These are phyloP conservation scores for Pichia sp. DNA, from an alignment of 1,139 yeast species.

Conservation along the genomic window DNA sequence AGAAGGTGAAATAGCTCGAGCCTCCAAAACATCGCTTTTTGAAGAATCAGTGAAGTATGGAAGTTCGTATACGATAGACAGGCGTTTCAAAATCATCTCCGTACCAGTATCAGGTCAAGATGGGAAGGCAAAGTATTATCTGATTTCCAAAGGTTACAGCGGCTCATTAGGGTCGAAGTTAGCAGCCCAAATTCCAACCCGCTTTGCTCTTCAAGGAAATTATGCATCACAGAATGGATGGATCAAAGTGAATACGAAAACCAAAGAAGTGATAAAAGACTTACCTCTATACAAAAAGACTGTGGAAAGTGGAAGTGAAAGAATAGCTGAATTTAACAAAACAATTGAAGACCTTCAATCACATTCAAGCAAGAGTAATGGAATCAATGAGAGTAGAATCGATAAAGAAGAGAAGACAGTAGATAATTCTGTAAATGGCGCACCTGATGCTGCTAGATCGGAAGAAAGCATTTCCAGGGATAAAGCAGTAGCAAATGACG, in stretches of 20 bases:
- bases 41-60: conserved; percentile 20
- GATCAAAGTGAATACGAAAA: conserved; percentile 3
- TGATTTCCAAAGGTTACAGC: conserved; percentile 8
- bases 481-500: not conserved
- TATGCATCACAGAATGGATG: conserved; percentile 7
- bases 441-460: not conserved
- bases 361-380: not conserved
- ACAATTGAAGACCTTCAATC: not conserved
- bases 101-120: not conserved
- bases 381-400: not conserved
- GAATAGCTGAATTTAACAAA: not conserved
- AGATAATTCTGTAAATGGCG: not conserved
- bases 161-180: conserved; percentile 3
- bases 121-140: not conserved
- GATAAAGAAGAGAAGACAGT: not conserved
- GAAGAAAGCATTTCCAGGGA: not conserved
- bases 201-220: not conserved
- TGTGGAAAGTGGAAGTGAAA: not conserved
- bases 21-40: conserved; percentile 13
- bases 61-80: not conserved
- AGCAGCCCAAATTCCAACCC: not conserved
- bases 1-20: not conserved
- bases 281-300: not conserved
- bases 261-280: conserved; percentile 2
- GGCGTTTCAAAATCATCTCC: conserved; percentile 3